Base-by-base conservation (phyloP, 768 basidiomycete genomes). In the Infundibulicybe gibba region DNA sequence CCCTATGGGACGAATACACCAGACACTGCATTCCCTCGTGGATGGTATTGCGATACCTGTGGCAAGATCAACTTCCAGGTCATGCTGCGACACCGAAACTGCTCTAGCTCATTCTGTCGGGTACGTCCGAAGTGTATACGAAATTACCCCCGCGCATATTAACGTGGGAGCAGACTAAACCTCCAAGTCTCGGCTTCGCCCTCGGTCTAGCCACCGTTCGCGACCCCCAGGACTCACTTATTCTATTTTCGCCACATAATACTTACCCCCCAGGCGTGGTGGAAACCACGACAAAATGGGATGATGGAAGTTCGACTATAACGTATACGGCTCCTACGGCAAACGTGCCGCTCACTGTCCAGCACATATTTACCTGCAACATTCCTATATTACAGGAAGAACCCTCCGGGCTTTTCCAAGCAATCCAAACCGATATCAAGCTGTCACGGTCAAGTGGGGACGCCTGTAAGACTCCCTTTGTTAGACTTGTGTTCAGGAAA, bases 311-410 rank as follows among this genome's bases (percentile, higher is more conserved):
- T 56, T 59, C 61, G 51, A 61, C 66, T 10, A 57, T 72, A 42
- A 52, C 64, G 25, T 70, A 67, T 51, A 45, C 54, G 17, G 48
- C 64, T 32, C 49, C 43, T 17, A 52, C 49, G 17, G 45, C 40
- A 3, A 41, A 40, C n/a, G 12, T 12, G 1, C 1, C 5, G 12
- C 59, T 60, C 2, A 58, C 40, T 14, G 60, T 71, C 13, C 63
- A 65, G 17, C 78, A 80, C 47, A 49, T 81, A 37, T 80, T 78
- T 51, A 75, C 74, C 0, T 63, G 74, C n/a, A 80, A 80, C 49
- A 51, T 61, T 13, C 53, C 58, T n/a, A 30, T 43, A 3, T 56
- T 77, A 39, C 79, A 80, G 53, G 45, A 34, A 39, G 61, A 64
- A 1, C 67, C 76, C 11, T 67, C 66, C 2, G 44, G 39, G 5